A percentile compares a stretch with the other conserved stretches of the same genome.
Conservation (phyloP, 169 alveolate genomes). For the Pseudocohnilembus persalinus region DNA sequence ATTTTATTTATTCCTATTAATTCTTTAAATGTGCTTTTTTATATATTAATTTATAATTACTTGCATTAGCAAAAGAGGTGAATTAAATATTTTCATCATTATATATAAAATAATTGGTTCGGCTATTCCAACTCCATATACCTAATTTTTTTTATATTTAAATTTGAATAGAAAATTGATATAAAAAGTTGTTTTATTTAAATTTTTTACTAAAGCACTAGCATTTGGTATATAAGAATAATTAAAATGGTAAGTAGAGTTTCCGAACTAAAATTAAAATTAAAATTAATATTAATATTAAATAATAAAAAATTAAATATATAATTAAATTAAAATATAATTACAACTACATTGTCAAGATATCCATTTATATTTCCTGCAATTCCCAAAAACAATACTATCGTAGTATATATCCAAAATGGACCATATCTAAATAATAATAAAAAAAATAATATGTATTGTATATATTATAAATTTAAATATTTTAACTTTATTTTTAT, state of each 20-base stretch:
- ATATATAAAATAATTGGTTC: constrained; percentile 9
- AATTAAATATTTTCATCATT: neutral
- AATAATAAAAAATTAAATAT: too few relatives aligned
- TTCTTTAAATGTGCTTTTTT: neutral
- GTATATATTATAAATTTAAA: too few relatives aligned
- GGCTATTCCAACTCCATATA: constrained; percentile 18
- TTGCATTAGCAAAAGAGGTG: too few relatives aligned
- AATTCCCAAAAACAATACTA: constrained; percentile 13
- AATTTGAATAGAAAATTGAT: neutral
- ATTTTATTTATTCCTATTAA: too few relatives aligned
- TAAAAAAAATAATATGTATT: too few relatives aligned
- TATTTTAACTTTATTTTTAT: neutral
- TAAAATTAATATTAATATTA: too few relatives aligned
- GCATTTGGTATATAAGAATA: neutral
- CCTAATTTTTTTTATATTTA: neutral
- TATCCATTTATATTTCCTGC: constrained; percentile 8
- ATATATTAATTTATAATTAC: too few relatives aligned
- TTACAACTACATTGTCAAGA: neutral
- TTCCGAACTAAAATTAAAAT: too few relatives aligned
- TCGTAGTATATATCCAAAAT: constrained; percentile 37
- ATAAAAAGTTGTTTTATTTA: neutral
- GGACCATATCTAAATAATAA: constrained; percentile 32
- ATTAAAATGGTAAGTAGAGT: neutral
- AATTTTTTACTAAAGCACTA: constrained; percentile 1
- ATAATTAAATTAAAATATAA: too few relatives aligned